Percentiles rank a stretch among this genome's conserved stretches.
These are phyloP conservation scores for Cercospora sp. DNA, from an alignment of 2,329 filamentous ascomycete species.

Conservation along the genomic window DNA sequence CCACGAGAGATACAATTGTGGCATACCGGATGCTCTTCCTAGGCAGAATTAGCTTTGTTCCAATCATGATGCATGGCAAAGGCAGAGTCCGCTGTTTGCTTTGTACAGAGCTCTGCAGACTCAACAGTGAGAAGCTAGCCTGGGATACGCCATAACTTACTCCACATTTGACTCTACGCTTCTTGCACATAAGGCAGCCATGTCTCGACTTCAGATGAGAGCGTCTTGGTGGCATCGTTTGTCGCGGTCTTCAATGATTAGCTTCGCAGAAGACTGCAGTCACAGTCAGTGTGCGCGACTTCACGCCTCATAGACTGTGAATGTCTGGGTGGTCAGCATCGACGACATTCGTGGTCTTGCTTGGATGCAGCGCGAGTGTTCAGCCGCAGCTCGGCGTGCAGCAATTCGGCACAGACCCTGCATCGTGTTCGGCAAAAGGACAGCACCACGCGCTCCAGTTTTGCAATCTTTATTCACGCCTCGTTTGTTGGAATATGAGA, in stretches of 20 bases:
- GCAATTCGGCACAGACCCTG: background rate
- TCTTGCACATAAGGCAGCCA: slow-evolving; percentile 25
- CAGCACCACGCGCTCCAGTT: background rate
- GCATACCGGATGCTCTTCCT: slow-evolving; percentile 20
- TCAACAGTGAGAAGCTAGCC: too few relatives aligned
- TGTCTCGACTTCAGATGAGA: slow-evolving; percentile 23
- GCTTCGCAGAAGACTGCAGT: background rate
- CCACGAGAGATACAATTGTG: slow-evolving; percentile 19
- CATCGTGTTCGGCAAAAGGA: background rate
- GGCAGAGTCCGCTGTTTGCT: too few relatives aligned
- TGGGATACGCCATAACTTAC: background rate
- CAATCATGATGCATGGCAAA: background rate
- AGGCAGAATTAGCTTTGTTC: background rate
- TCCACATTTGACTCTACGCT: slow-evolving; percentile 20
- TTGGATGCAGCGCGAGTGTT: background rate
- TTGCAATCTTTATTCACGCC: background rate
- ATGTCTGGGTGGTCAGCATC: background rate
- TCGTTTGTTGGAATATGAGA: too few relatives aligned
- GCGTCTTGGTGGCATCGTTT: slow-evolving; percentile 19
- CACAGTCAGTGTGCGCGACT: background rate
- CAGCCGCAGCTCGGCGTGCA: background rate
- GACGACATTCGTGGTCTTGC: background rate
- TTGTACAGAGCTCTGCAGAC: too few relatives aligned
- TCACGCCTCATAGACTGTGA: background rate
- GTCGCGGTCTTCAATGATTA: background rate